Base-by-base conservation (phyloP, 257 asterid genomes). In the Ilex aquifolium region DNA sequence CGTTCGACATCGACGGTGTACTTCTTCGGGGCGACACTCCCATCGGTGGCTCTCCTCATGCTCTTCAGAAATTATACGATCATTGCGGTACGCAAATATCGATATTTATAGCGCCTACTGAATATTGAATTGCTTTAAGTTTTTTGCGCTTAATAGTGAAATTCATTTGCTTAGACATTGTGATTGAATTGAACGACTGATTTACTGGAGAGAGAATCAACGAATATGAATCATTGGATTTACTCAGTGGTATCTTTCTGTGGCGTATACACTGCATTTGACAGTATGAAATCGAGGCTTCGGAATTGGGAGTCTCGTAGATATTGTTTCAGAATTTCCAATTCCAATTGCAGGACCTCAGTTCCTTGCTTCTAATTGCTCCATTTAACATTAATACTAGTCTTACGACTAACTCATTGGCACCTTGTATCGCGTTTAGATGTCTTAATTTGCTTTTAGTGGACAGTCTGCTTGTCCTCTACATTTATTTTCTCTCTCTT, bases 1-100 rank as follows among this genome's bases (percentile, higher is more conserved):
- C 97, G 1, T 89, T 92, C 69, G 97, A 92, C 82, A 89, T 92
- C 44, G 99, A 92, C 44, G 99, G 99, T 77, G 97, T 92, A 68
- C 70, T 92, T 69, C 82, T 92, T 32, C 85, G 88, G 2, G 97
- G 97, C 29, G 78, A 75, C 42, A 75, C 73, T 65, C 93, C 96
- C 36, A 84, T 89, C 44, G 97, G 96, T 61, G 85, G 87, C 75
- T 85, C 99, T 63, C 88, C 91, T 30, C 84, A 61, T 64, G 97
- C 96, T 64, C 81, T 92, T 67, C 71, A 57, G 56, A 83, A 95
- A 70, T 84, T 92, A 44, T 89, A 92, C 57, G 81, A 79, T 65
- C 76, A 79, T n/a, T 71, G 83, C 6, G 91, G 93, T 82, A 74
- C 59, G 17, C 10, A 49, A 6, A 49, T 49, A 49, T n/a, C 6